These are phyloP conservation scores for Botrytis sinoallii DNA, from an alignment of 2,329 filamentous ascomycete genomes.

Conservation along the genomic window DNA sequence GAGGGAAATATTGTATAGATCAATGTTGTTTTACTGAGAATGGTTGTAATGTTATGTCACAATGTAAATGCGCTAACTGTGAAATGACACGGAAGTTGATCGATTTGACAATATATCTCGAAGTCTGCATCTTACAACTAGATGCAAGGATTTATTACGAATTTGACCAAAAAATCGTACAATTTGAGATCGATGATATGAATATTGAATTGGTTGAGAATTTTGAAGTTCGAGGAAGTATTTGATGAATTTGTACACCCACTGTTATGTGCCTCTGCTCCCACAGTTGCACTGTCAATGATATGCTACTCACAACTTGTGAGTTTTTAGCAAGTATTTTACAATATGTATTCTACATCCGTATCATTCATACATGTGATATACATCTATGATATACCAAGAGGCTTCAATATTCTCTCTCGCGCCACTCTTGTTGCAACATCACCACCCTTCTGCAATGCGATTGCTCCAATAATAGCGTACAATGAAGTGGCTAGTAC, in stretches of 20 bases:
- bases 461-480: slow-evolving; percentile 82
- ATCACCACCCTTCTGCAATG: slow-evolving; percentile 81
- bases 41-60: not conserved
- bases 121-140: not conserved
- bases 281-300: slow-evolving; percentile 14
- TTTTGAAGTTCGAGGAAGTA: not conserved
- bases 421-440: slow-evolving; percentile 71
- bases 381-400: slow-evolving; percentile 35
- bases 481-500: slow-evolving; percentile 77
- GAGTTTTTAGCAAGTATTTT: slow-evolving; percentile 6
- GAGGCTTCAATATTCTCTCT: slow-evolving; percentile 52
- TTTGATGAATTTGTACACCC: not conserved
- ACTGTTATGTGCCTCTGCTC: not conserved
- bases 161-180: not conserved
- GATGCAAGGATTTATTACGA: not conserved
- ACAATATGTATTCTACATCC: slow-evolving; percentile 20
- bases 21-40: not conserved
- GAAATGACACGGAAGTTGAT: not conserved
- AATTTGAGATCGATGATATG: not conserved
- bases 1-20: not conserved
- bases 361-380: slow-evolving; percentile 24
- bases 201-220: not conserved
- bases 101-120: not conserved
- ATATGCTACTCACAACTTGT: not conserved
- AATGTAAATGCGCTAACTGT: not conserved